Conservation (phyloP, 495 filamentous ascomycete genomes). For the Xylaria scruposa region DNA sequence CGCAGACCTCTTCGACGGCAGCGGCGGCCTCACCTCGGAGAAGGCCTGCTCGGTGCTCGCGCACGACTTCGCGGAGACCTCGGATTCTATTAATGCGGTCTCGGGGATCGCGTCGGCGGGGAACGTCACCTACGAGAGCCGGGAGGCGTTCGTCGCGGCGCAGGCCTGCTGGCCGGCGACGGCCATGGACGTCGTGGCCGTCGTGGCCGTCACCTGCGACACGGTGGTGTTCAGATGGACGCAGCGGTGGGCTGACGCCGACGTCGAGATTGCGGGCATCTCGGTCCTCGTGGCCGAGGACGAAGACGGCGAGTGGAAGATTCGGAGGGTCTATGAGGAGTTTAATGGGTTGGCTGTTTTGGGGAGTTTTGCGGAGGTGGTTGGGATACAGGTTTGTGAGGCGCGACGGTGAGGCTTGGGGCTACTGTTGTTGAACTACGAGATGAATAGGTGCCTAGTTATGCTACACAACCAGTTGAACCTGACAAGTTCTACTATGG, state of each 20-base stretch:
- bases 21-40: not conserved
- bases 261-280: not conserved
- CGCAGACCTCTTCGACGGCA: not conserved
- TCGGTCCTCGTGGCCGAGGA: not conserved
- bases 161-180: not conserved
- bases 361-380: not conserved
- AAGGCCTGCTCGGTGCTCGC: not conserved
- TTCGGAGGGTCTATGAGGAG: not conserved
- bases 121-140: not conserved
- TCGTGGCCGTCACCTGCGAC: not conserved
- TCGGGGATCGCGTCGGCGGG: not conserved
- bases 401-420: not conserved
- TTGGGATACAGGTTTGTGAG: not conserved
- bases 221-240: not conserved
- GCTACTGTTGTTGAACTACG: not conserved
- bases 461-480: not conserved
- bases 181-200: not conserved
- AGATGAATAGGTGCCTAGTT: too few relatives aligned
- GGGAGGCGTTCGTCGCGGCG: not conserved
- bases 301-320: not conserved
- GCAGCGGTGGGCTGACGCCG: not conserved
- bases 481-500: not conserved
- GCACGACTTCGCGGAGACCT: not conserved
- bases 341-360: not conserved
- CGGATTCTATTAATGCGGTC: not conserved